Percentiles rank a stretch among this genome's conserved stretches.
phyloP scores from a whole-genome alignment of 345 rosid species.

The Acer negundo region DNA sequence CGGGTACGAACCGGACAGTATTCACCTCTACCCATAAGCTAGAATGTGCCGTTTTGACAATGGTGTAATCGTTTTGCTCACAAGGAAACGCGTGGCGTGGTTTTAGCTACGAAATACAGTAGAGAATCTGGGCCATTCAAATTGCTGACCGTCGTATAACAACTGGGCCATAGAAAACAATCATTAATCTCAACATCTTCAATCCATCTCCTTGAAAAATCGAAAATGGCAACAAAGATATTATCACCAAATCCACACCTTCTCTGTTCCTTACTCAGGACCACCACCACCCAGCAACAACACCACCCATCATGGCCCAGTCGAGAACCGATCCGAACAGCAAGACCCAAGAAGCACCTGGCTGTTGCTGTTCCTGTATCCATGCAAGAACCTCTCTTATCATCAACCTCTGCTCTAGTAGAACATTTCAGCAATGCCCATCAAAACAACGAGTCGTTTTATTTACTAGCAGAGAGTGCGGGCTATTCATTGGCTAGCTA shows the following conservation, averaged over 20 bases:
- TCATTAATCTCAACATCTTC: background rate
- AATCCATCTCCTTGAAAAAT: background rate
- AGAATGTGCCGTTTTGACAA: background rate
- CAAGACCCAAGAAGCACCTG: slow-evolving; percentile 20
- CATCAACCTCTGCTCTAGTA: slow-evolving; percentile 23
- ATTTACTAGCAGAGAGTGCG: slow-evolving; percentile 50
- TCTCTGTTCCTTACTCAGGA: slow-evolving; percentile 8
- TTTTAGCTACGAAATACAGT: background rate
- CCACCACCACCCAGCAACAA: slow-evolving; percentile 7
- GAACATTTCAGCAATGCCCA: slow-evolving; percentile 20
- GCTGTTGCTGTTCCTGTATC: slow-evolving; percentile 24
- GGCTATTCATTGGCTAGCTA: slow-evolving; percentile 93
- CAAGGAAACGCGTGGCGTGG: slow-evolving; percentile 4
- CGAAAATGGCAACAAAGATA: slow-evolving; percentile 36
- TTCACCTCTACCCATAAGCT: too few species aligned
- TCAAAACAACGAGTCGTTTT: slow-evolving; percentile 35
- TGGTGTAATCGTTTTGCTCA: background rate
- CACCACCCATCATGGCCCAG: slow-evolving; percentile 29
- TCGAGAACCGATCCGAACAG: background rate
- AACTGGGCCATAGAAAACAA: background rate
- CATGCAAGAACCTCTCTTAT: slow-evolving; percentile 34
- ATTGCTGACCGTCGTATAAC: background rate
- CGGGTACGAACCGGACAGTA: too few species aligned
- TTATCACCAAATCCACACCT: slow-evolving; percentile 27
- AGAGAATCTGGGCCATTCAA: slow-evolving; percentile 24